phyloP scores from a whole-genome alignment of 139 green algal species.

The Monoraphidium neglectum region DNA sequence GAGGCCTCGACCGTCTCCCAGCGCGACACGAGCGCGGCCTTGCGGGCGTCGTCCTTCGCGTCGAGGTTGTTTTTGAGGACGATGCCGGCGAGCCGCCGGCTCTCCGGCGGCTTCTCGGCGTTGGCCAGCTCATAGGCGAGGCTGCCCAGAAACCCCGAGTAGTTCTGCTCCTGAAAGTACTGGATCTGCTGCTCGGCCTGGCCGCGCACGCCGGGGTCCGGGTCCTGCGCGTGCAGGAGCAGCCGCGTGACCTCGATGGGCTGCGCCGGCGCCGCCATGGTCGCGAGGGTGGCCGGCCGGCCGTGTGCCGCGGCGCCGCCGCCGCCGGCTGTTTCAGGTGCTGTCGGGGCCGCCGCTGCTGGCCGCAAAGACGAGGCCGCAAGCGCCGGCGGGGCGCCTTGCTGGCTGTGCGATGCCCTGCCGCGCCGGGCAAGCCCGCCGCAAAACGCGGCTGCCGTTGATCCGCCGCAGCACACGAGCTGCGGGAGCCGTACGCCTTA shows the following conservation, averaged over 20 bases:
- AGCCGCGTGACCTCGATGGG: slow-evolving; percentile 46
- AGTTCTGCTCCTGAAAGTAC: slow-evolving; percentile 79
- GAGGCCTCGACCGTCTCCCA: slow-evolving; percentile 73
- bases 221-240: slow-evolving; percentile 71
- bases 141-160: slow-evolving; percentile 70
- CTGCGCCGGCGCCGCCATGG: no score
- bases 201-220: slow-evolving; percentile 67
- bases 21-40: slow-evolving; percentile 64
- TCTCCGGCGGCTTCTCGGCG: slow-evolving; percentile 67
- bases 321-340: no score
- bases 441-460: no score
- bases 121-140: slow-evolving; percentile 83
- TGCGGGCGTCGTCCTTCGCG: slow-evolving; percentile 75
- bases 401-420: no score
- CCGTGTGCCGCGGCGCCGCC: no score
- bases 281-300: no score
- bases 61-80: slow-evolving; percentile 97
- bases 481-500: no score
- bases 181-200: slow-evolving; percentile 83
- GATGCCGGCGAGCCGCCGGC: slow-evolving; percentile 84
- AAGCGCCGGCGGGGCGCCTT: no score
- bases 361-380: no score
- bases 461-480: no score
- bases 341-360: no score
- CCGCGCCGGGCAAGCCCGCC: no score